Percentiles rank a stretch among this genome's conserved stretches.
phyloP scores from a whole-genome alignment of 345 rosid genomes.

The Excoecaria cochinchinensis region DNA sequence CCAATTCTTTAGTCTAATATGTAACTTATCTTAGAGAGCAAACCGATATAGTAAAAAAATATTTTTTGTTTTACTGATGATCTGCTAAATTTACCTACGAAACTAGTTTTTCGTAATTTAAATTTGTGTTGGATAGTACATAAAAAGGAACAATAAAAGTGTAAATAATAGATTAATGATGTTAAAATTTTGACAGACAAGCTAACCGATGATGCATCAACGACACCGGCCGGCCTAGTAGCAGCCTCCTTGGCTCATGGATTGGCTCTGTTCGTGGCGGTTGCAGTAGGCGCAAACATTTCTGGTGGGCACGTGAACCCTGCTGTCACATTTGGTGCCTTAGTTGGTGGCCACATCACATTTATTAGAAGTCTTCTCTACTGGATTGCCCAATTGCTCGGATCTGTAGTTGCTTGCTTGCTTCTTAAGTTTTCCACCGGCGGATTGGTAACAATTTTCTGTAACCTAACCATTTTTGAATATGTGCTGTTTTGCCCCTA shows the following conservation, averaged over 20 bases:
- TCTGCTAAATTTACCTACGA: too few species aligned
- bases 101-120: too few species aligned
- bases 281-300: constrained; percentile 31
- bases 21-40: too few species aligned
- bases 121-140: too few species aligned
- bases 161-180: not conserved
- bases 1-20: too few species aligned
- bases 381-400: constrained; percentile 31
- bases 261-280: constrained; percentile 31
- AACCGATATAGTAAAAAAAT: too few species aligned
- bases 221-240: constrained; percentile 31
- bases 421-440: constrained; percentile 35
- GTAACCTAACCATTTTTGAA: too few species aligned
- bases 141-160: too few species aligned
- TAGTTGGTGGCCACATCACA: constrained; percentile 32
- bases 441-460: constrained; percentile 19
- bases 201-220: constrained; percentile 15
- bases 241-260: constrained; percentile 33
- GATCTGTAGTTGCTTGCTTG: constrained; percentile 33
- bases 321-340: constrained; percentile 34
- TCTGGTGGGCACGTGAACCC: constrained; percentile 37
- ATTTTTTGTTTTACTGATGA: too few species aligned
- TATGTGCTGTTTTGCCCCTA: too few species aligned
- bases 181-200: constrained; percentile 28
- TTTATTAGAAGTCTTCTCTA: constrained; percentile 22